These are phyloP conservation scores for Tetrapisispora fleetii DNA, from an alignment of 805 yeast species.

Conservation along the genomic window DNA sequence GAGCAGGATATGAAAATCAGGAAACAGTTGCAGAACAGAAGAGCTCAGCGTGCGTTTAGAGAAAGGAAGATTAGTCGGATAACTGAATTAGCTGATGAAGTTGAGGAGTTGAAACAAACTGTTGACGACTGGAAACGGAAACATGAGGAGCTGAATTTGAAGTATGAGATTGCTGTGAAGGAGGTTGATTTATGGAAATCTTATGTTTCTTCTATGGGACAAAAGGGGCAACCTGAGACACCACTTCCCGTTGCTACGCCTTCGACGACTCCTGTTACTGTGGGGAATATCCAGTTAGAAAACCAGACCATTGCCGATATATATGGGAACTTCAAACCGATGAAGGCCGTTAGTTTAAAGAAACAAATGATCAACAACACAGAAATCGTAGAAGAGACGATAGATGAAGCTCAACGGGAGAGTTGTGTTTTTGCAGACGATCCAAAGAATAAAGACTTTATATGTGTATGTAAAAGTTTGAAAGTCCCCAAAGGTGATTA, in stretches of 20 bases:
- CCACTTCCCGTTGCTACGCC: background rate
- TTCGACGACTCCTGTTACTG: background rate
- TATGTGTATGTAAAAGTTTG: conserved; percentile 5
- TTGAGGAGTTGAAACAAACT: conserved; percentile 32
- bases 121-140: conserved; percentile 56
- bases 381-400: background rate
- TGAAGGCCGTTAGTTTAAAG: conserved; percentile 44
- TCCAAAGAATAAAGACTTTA: conserved; percentile 1
- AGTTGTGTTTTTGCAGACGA: conserved; percentile 1
- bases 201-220: background rate
- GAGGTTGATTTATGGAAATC: background rate
- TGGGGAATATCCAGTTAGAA: background rate
- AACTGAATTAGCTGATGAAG: conserved; percentile 56
- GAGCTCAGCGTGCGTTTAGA: conserved; percentile 86
- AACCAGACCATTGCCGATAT: conserved; percentile 6
- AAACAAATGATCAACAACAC: background rate
- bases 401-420: background rate
- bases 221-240: background rate
- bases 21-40: conserved; percentile 81
- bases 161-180: conserved; percentile 41
- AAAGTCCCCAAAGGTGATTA: conserved; percentile 2
- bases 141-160: conserved; percentile 14
- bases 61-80: conserved; percentile 80
- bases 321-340: conserved; percentile 42
- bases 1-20: conserved; percentile 83